These are phyloP conservation scores for Arabidopsis lyrata DNA, from an alignment of 441 rosid species.

Conservation along the genomic window DNA sequence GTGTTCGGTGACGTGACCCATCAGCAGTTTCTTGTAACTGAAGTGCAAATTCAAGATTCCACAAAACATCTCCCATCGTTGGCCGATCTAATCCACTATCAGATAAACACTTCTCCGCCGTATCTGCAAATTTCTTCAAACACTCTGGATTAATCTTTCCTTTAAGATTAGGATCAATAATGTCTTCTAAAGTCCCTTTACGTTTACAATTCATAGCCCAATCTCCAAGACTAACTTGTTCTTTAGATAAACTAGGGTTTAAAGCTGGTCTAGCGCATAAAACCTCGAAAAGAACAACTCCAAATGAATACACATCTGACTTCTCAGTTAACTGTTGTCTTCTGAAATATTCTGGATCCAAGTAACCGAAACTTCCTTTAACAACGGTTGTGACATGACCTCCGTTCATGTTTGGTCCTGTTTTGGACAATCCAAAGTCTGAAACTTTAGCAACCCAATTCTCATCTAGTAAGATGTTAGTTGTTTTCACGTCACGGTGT, in stretches of 20 bases:
- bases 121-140: slow-evolving; percentile 56
- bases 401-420: slow-evolving; percentile 59
- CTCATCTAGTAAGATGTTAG: slow-evolving; percentile 67
- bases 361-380: slow-evolving; percentile 61
- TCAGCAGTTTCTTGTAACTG: slow-evolving; percentile 48
- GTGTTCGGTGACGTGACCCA: slow-evolving; percentile 27
- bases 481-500: slow-evolving; percentile 75
- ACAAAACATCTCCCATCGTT: slow-evolving; percentile 65
- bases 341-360: slow-evolving; percentile 72
- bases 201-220: slow-evolving; percentile 59
- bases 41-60: slow-evolving; percentile 66
- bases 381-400: slow-evolving; percentile 62
- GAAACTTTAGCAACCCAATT: slow-evolving; percentile 70
- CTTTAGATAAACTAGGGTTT: slow-evolving; percentile 58
- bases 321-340: slow-evolving; percentile 65
- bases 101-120: slow-evolving; percentile 56
- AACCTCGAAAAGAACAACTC: slow-evolving; percentile 65
- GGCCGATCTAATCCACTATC: slow-evolving; percentile 67
- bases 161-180: slow-evolving; percentile 56
- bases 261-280: slow-evolving; percentile 62
- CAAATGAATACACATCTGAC: slow-evolving; percentile 72
- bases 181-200: slow-evolving; percentile 51
- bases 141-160: slow-evolving; percentile 57
- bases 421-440: slow-evolving; percentile 68
- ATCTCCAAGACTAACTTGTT: slow-evolving; percentile 68